Base-by-base conservation (phyloP, 129 eudicot genomes). In the Oenanthe sinensis region DNA sequence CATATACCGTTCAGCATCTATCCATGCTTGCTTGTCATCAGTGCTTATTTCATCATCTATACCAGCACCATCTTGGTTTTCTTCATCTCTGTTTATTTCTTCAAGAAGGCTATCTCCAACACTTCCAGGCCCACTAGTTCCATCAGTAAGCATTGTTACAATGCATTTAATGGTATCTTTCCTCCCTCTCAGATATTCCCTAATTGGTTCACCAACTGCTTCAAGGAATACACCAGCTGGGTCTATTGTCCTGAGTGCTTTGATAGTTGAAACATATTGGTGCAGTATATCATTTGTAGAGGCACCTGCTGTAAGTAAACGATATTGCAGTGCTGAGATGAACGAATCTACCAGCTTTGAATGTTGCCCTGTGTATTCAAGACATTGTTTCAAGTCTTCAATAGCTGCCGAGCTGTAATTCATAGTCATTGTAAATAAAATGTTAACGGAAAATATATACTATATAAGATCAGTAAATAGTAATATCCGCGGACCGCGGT, bases 61-160 rank as follows among this genome's bases (percentile, higher is more conserved):
- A 83, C 84, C 84, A 69, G 85, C 58, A 71, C 72, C 87, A 46
- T 91, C 98, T 86, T 91, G 98, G 88, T 86, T 88, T 86, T 91
- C 98, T 83, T 95, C 98, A 77, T 95, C 97, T 83, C 97, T 90
- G 83, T 91, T 95, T 81, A 95, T 83, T 88, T 95, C 98, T 85
- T 95, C 98, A 85, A 95, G 98, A 65, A 95, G 97, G 77, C 98
- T 91, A 82, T 91, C 98, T 78, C 97, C 97, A 17, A 77, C 78
- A 71, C 80, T 84, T 74, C 96, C 97, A 68, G 92, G 88, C 72
- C 98, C 98, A 84, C 92, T 90, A 50, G 89, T 87, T 24, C 98
- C 97, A 87, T 92, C 98, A 19, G 98, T 95, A 78, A 95, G 97
- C 98, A 95, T 91, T 74, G 98, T 95, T 77, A 95, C 98, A 15